Percentiles rank a stretch among this genome's conserved stretches.
phyloP scores from a whole-genome alignment of 2,329 filamentous ascomycete species.

The Truncatella angustata region DNA sequence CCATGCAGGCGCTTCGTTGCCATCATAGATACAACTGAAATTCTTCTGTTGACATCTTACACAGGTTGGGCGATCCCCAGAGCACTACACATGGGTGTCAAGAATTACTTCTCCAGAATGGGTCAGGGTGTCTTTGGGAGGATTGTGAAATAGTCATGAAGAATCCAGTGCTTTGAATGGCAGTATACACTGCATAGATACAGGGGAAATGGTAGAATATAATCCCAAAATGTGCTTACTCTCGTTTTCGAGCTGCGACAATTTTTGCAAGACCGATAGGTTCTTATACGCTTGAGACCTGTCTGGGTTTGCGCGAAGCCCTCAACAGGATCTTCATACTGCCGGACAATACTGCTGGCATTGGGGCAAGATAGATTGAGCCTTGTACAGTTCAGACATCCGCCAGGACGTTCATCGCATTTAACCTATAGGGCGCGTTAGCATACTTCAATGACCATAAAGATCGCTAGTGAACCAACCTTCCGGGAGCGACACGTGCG shows the following conservation, averaged over 20 bases:
- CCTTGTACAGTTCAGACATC: constrained; percentile 13
- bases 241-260: constrained; percentile 15
- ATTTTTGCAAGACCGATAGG: constrained; percentile 14
- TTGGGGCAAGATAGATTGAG: constrained; percentile 15
- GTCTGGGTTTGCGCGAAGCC: constrained; percentile 10
- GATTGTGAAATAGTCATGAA: no score
- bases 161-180: no score
- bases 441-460: neutral
- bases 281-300: constrained; percentile 12
- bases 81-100: no score
- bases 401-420: constrained; percentile 13
- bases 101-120: no score
- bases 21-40: constrained; percentile 16
- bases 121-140: no score
- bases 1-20: constrained; percentile 16
- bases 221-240: no score
- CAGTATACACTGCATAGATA: no score
- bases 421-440: constrained; percentile 8
- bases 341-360: neutral
- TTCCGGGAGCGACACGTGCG: constrained; percentile 1
- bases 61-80: constrained; percentile 15
- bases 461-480: neutral
- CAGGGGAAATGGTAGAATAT: no score
- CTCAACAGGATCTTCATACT: neutral
- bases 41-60: constrained; percentile 13